Percentiles rank a stretch among this genome's conserved stretches.
Evolutionary conservation across 176 grass and related monocot species (phyloP).

Genomic region (Cenchrus fungigraminus): DNA sequence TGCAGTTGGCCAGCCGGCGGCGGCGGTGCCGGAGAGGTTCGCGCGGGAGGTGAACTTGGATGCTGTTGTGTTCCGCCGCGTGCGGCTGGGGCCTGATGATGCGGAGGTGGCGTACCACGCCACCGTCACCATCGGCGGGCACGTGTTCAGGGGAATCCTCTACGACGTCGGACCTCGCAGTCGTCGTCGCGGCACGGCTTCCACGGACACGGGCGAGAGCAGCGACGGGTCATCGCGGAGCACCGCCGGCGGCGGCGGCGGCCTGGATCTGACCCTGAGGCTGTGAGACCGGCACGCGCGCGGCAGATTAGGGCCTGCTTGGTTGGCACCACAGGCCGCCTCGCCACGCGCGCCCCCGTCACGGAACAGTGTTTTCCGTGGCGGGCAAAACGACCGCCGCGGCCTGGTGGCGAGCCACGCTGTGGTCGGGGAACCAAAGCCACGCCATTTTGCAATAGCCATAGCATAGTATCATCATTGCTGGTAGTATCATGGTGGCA

Average conservation of each 20-base stretch:
- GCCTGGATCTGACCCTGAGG: neutral
- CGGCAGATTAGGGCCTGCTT: neutral
- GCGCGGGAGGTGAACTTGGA: neutral
- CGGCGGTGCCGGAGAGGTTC: neutral
- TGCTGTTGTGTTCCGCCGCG: slow-evolving; percentile 4
- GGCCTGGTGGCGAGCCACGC: too few relatives aligned
- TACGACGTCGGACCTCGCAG: neutral
- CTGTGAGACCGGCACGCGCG: neutral
- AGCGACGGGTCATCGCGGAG: neutral
- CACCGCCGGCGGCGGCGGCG: neutral
- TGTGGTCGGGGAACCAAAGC: too few relatives aligned
- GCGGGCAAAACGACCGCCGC: too few relatives aligned
- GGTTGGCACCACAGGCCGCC: too few relatives aligned
- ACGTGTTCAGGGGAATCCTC: slow-evolving; percentile 15
- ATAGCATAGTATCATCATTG: too few relatives aligned
- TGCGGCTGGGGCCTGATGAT: neutral
- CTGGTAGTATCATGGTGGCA: too few relatives aligned
- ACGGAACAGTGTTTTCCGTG: too few relatives aligned
- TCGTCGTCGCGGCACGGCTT: neutral
- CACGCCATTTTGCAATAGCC: too few relatives aligned
- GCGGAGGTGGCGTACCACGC: slow-evolving; percentile 13
- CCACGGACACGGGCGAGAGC: neutral
- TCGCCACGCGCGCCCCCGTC: too few relatives aligned
- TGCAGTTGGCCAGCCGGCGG: neutral
- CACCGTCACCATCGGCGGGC: slow-evolving; percentile 23